These are phyloP conservation scores for Ogataea ramenticola DNA, from an alignment of 805 yeast genomes.

Conservation along the genomic window DNA sequence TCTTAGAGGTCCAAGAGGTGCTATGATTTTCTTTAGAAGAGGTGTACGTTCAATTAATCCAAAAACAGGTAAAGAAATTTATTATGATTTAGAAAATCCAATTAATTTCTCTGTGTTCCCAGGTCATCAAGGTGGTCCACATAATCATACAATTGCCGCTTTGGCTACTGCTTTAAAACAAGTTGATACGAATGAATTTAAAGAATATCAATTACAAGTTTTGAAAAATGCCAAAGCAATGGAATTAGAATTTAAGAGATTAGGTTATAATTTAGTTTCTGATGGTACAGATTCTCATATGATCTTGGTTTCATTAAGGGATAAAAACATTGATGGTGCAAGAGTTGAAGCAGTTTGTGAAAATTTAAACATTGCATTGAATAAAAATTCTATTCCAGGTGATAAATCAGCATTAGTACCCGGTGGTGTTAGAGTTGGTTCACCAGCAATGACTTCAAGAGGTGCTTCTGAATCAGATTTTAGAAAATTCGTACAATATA, in stretches of 20 bases:
- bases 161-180: conserved; percentile 95
- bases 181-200: conserved; percentile 85
- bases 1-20: conserved; percentile 99
- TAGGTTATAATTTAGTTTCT: conserved; percentile 79
- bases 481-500: conserved; percentile 68
- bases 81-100: conserved; percentile 87
- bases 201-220: conserved; percentile 83
- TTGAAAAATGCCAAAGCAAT: conserved; percentile 81
- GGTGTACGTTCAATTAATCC: conserved; percentile 83
- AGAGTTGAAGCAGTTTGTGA: conserved; percentile 94
- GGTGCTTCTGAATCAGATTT: conserved; percentile 90
- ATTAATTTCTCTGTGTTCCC: conserved; percentile 99
- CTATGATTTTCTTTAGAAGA: conserved; percentile 97
- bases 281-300: conserved; percentile 97
- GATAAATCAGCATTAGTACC: conserved; percentile 96
- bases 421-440: conserved; percentile 95
- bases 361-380: conserved; percentile 87
- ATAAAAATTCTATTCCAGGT: conserved; percentile 97
- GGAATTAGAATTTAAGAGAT: conserved; percentile 62
- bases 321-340: conserved; percentile 92
- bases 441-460: conserved; percentile 98
- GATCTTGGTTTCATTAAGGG: conserved; percentile 84
- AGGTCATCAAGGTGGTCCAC: conserved; percentile 99
- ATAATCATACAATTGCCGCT: conserved; percentile 97
- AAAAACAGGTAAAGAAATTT: conserved; percentile 87